Conservation (phyloP, 2,329 filamentous ascomycete species). For the Periconia sp. region DNA sequence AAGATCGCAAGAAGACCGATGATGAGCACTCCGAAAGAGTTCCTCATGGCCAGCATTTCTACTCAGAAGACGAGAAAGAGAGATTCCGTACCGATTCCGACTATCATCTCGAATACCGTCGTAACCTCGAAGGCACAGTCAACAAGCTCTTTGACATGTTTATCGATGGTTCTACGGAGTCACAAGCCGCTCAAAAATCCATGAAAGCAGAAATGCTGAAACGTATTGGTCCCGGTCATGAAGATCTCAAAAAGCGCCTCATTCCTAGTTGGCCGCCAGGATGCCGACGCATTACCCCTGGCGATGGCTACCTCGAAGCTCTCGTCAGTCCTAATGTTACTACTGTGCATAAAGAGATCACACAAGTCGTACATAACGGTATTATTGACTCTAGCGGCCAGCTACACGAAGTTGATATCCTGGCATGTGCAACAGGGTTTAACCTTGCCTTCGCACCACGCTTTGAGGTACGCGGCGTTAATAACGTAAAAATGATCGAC, state of each 20-base stretch:
- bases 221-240: slow-evolving; percentile 33
- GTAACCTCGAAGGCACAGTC: slow-evolving; percentile 9
- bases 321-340: slow-evolving; percentile 65
- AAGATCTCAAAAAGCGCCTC: slow-evolving; percentile 64
- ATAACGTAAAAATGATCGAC: slow-evolving; percentile 8
- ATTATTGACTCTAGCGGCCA: slow-evolving; percentile 53
- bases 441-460: slow-evolving; percentile 46
- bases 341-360: slow-evolving; percentile 3
- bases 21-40: not conserved
- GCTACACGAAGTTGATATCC: slow-evolving; percentile 64
- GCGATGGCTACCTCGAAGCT: slow-evolving; percentile 68
- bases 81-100: slow-evolving; percentile 7
- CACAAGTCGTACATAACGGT: not conserved
- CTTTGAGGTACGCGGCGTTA: slow-evolving; percentile 47
- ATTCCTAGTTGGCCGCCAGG: slow-evolving; percentile 69
- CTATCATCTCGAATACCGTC: slow-evolving; percentile 8
- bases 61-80: slow-evolving; percentile 1
- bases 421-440: slow-evolving; percentile 56
- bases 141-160: slow-evolving; percentile 13
- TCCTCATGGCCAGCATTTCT: slow-evolving; percentile 6
- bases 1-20: slow-evolving; percentile 1
- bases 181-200: slow-evolving; percentile 3
- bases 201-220: slow-evolving; percentile 8
- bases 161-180: slow-evolving; percentile 8
- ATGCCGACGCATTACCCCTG: slow-evolving; percentile 69